Evolutionary conservation across 106 monocot species (phyloP).

Genomic region (Dioscorea dumetorum): DNA sequence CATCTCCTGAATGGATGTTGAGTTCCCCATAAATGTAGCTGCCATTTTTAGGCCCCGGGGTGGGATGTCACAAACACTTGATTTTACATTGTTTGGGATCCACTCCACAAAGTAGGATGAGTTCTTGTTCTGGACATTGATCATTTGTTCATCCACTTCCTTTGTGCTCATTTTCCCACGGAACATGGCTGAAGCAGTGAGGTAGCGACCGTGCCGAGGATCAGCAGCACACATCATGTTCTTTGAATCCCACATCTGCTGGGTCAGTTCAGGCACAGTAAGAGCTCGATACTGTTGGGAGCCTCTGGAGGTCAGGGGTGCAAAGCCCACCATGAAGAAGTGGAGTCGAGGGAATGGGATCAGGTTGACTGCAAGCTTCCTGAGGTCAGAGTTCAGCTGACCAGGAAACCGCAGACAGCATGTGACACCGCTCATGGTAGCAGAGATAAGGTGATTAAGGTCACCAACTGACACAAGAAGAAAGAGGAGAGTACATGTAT

Average conservation of each 20-base stretch:
- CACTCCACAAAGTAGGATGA: slow-evolving; percentile 80
- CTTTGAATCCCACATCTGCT: slow-evolving; percentile 83
- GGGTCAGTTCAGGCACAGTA: slow-evolving; percentile 75
- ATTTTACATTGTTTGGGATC: slow-evolving; percentile 82
- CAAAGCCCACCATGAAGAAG: slow-evolving; percentile 71
- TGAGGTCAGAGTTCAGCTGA: slow-evolving; percentile 14
- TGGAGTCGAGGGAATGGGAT: slow-evolving; percentile 68
- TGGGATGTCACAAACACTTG: slow-evolving; percentile 70
- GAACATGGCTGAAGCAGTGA: slow-evolving; percentile 80
- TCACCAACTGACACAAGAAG: slow-evolving; percentile 13
- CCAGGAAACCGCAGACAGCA: slow-evolving; percentile 17
- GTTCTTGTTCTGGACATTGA: slow-evolving; percentile 87
- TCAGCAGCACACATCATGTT: slow-evolving; percentile 91
- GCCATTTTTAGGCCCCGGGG: slow-evolving; percentile 67
- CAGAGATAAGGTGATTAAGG: slow-evolving; percentile 15
- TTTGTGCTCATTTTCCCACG: slow-evolving; percentile 79
- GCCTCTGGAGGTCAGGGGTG: slow-evolving; percentile 44
- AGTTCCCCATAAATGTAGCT: slow-evolving; percentile 75
- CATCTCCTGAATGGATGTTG: slow-evolving; percentile 89
- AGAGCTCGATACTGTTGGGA: slow-evolving; percentile 78
- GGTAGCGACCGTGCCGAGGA: slow-evolving; percentile 62
- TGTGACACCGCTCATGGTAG: slow-evolving; percentile 13
- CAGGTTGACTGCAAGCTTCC: slow-evolving; percentile 47
- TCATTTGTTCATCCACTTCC: slow-evolving; percentile 80
- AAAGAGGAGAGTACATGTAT: background rate